These are phyloP conservation scores for Globisporangium emineosum DNA, from an alignment of 352 stramenopile species.

Conservation along the genomic window DNA sequence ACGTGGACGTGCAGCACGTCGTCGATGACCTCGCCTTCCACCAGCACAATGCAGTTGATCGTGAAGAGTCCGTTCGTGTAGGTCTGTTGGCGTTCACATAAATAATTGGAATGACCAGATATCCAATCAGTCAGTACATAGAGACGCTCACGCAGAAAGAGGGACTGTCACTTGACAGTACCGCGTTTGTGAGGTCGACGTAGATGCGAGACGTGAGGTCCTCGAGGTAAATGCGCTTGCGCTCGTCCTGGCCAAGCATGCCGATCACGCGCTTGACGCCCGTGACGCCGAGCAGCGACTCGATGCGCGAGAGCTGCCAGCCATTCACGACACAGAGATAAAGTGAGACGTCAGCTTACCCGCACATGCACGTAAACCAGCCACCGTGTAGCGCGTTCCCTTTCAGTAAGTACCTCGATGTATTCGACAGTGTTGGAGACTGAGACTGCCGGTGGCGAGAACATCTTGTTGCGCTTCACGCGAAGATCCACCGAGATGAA, in stretches of 20 bases:
- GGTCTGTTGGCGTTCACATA: conserved; percentile 27
- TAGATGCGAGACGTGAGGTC: conserved; percentile 82
- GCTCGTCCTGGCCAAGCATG: conserved; percentile 84
- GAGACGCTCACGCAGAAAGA: neutral
- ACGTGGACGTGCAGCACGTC: conserved; percentile 89
- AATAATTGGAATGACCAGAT: too few species aligned
- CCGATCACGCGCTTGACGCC: conserved; percentile 78
- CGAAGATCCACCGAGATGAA: conserved; percentile 71
- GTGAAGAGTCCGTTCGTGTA: conserved; percentile 90
- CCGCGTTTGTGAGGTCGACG: conserved; percentile 66
- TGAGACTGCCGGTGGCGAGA: conserved; percentile 55
- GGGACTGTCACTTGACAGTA: conserved; percentile 15
- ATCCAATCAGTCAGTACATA: neutral
- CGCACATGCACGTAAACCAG: neutral
- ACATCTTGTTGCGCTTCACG: conserved; percentile 83
- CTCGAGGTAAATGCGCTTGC: conserved; percentile 74
- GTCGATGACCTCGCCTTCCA: conserved; percentile 93
- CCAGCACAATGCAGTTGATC: conserved; percentile 90
- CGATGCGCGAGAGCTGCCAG: conserved; percentile 73
- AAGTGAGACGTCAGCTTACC: neutral
- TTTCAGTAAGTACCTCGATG: conserved; percentile 43
- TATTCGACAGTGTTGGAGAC: conserved; percentile 60
- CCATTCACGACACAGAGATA: neutral
- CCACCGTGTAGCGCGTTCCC: neutral
- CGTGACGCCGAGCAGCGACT: conserved; percentile 79